phyloP scores from a whole-genome alignment of 202 grass and related monocot species.

The Cymbopogon flexuosus region DNA sequence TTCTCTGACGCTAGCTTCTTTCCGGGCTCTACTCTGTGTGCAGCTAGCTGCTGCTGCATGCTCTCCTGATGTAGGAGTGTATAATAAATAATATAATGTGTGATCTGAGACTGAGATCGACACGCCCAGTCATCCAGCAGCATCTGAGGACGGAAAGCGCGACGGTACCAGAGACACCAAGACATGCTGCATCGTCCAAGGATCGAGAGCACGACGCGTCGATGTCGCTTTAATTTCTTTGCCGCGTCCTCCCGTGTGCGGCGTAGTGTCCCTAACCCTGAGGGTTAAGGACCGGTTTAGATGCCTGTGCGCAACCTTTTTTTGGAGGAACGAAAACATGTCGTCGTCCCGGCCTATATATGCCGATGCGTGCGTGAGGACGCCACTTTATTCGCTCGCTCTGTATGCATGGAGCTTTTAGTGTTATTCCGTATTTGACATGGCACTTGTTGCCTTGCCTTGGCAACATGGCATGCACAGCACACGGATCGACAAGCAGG shows the following conservation, averaged over 20 bases:
- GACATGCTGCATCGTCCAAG: not conserved
- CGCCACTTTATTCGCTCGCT: not conserved
- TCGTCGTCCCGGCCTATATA: not conserved
- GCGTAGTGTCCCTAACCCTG: not conserved
- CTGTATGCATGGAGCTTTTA: not conserved
- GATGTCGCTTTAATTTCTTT: not conserved
- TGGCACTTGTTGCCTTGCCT: not conserved
- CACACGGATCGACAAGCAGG: not conserved
- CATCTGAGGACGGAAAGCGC: too few species aligned
- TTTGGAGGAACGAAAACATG: not conserved
- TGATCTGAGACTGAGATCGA: too few species aligned
- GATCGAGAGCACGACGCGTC: constrained; percentile 10
- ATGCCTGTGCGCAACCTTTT: not conserved
- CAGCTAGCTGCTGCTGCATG: not conserved
- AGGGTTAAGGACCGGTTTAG: not conserved
- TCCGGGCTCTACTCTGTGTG: not conserved
- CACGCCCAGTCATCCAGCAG: too few species aligned
- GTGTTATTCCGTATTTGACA: not conserved
- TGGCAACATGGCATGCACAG: not conserved
- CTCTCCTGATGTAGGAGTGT: not conserved
- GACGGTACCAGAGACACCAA: not conserved
- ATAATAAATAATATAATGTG: not conserved
- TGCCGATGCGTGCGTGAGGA: not conserved
- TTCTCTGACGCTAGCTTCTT: constrained; percentile 12
- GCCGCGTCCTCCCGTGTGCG: not conserved